Evolutionary conservation across 1,284 basidiomycete genomes (phyloP).

Genomic region (Sporisorium iseilematis-ciliati): DNA sequence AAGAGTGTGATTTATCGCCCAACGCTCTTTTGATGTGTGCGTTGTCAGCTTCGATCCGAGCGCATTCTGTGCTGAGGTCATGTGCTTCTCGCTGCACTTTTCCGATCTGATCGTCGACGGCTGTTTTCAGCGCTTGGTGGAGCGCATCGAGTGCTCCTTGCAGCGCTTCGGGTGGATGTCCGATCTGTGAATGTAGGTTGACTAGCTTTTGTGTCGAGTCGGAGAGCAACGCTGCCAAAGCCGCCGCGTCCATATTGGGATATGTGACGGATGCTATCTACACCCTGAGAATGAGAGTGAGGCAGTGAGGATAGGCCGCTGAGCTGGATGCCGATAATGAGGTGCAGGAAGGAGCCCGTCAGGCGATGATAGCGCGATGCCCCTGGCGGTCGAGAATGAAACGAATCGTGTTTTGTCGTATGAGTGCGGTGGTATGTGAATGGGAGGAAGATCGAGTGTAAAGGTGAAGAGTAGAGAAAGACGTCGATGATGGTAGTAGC

Average conservation of each 20-base stretch:
- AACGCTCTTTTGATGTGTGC: constrained; percentile 26
- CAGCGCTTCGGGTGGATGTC: constrained; percentile 57
- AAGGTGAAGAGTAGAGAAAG: background rate
- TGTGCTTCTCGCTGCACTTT: constrained; percentile 57
- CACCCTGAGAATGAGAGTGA: constrained; percentile 4
- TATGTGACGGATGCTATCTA: constrained; percentile 6
- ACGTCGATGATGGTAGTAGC: background rate
- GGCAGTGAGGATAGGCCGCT: too few species aligned
- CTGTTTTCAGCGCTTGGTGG: constrained; percentile 59
- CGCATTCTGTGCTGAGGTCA: constrained; percentile 48
- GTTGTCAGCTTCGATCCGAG: constrained; percentile 34
- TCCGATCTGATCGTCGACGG: constrained; percentile 63
- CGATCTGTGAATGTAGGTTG: constrained; percentile 58
- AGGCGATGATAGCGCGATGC: too few species aligned
- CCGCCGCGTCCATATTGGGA: constrained; percentile 58
- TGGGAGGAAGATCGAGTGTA: background rate
- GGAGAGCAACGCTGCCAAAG: constrained; percentile 57
- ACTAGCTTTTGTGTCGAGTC: constrained; percentile 57
- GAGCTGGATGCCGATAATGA: background rate
- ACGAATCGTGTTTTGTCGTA: too few species aligned
- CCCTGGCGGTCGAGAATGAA: too few species aligned
- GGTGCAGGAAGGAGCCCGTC: background rate
- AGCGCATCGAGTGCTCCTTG: constrained; percentile 58
- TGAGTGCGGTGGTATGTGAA: background rate
- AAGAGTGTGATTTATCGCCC: constrained; percentile 36